Base-by-base conservation (phyloP, 2,329 filamentous ascomycete genomes). In the Ophiocordyceps camponoti-saundersi region DNA sequence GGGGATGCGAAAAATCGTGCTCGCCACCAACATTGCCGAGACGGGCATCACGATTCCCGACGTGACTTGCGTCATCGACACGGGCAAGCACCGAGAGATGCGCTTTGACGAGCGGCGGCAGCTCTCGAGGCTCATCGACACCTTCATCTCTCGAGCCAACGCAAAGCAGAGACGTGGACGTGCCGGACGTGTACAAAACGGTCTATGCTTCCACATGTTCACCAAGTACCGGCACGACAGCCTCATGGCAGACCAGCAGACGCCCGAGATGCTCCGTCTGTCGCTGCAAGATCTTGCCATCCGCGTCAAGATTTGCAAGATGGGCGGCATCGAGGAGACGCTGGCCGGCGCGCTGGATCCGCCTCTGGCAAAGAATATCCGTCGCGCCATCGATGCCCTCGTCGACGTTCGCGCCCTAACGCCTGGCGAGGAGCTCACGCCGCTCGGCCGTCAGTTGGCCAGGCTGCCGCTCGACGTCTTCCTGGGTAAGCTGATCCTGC, bases 31-130 rank as follows among this genome's bases (percentile, higher is more conserved):
- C 59, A 98, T 98, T 61, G 92, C 92, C 5, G 92, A 98, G 62
- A 98, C 92, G 1, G 92, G 92, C 68, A 95, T 98, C 58, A 98
- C 92, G 0, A 98, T 98, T 53, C 92, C 92, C 1, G 92, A 98
- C 59, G 86, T 98, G 29, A 96, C 92, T 0, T 95, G 89, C 55
- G 92, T 98, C 43, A 84, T 98, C 49, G 92, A 98, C 61, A 89
- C 88, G 1, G 92, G 92, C 48, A 96, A 95, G 63, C 90, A 96
- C 63, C 88, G 93, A 53, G 90, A 95, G 63, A 95, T 95, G 90
- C 74, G 90, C 26, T 96, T 94, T 56, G 90, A 98, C 58, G 92
- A 98, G 65, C 79, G 85, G 47, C 76, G 88, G 48, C 92, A 98
- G 58, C 71, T 98, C 32, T 96, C 90, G 1, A 77, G 86, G 21